Base-by-base conservation (phyloP, 1,284 basidiomycete genomes). In the Melampsora americana region DNA sequence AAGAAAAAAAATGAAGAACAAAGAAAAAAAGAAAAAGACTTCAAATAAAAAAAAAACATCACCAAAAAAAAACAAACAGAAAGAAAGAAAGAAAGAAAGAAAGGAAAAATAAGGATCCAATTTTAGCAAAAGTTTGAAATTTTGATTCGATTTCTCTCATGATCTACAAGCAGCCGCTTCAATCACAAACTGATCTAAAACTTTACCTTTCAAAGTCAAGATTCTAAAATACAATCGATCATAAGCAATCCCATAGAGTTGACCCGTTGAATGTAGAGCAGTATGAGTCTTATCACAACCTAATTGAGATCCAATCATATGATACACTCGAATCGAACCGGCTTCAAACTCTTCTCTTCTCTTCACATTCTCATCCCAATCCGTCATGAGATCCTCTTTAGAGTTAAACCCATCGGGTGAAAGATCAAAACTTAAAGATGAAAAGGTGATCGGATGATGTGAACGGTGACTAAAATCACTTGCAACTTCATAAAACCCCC, bases 401-500 rank as follows among this genome's bases (percentile, higher is more conserved):
- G 44, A 53, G 28, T 73, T 32, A 56, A 65, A 73, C 35, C 66
- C 42, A 44, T 44, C 42, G 0, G 42, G 42, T 44, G 42, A 44
- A 14, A 44, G 9, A 44, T 44, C 42, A 44, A 44, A 44, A 12
- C 11, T 44, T 1, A 44, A 14, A 2, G 42, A 44, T 44, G 42
- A 44, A 14, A 44, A 44, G 12, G 11, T 44, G 12, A 44, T 14
- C 16, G 42, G 42, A 2, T 11, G 3, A 14, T 44, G 42, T 44
- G 9, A 14, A 14, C 42, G 42, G 12, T 44, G 12, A 44, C 42
- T 44, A 44, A 44, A 44, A 44, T 44, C 42, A 44, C 42, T 44
- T 3, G 42, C 42, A 14, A 64, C n/a, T 73, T 77, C 78, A 68
- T 78, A 79, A 60, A 80, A 78, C 18, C 78, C 79, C 80, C 80